Evolutionary conservation across 352 stramenopile genomes (phyloP), one percentile per base, ranked within the genome.

Genomic region (Nothophytophthora sp.): DNA sequence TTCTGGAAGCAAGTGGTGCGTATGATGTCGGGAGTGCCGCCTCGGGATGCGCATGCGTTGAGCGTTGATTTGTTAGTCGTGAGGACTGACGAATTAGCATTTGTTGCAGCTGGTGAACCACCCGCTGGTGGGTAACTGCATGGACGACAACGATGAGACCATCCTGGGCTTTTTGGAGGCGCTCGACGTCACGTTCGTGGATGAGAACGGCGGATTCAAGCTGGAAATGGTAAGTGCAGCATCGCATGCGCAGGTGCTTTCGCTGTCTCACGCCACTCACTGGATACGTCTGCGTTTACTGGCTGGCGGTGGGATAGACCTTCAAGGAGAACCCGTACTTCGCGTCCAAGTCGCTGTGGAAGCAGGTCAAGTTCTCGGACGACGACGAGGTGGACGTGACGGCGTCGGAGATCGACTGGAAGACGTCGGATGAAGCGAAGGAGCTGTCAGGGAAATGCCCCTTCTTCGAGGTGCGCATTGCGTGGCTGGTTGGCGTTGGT

Each of bases 1-100:
- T 90, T 92, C 62, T 92, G 82, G 82, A 90, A 90, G 64, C 63
- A 90, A 57, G 65, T 69, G 60, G 78, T 91, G 54, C 54, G 75
- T 75, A 6, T 8, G n/a, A 25, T 1, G 24, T 34, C 5, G 9
- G 19, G 16, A 15, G 10, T 20, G 43, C 9, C 36, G 13, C 27
- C 34, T 32, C 25, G 15, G n/a, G 19, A 29, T 10, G 16, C 24
- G 2, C 16, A 15, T 47, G 16, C 24, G 5, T 35, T 35, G 27
- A 7, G 18, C 19, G 18, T 11, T 22, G 12, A 27, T 15, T 10
- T 24, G 12, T n/a, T 55, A 13, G 13, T 23, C n/a, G 35, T 48
- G 23, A 58, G 25, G 48, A 15, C 29, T 47, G 20, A 40, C 13
- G 38, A 23, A 9, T 19, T 50, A 13, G 13, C 19, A 28, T 27